These are phyloP conservation scores for Clitoria ternatea DNA, from an alignment of 306 rosid genomes.

Conservation along the genomic window DNA sequence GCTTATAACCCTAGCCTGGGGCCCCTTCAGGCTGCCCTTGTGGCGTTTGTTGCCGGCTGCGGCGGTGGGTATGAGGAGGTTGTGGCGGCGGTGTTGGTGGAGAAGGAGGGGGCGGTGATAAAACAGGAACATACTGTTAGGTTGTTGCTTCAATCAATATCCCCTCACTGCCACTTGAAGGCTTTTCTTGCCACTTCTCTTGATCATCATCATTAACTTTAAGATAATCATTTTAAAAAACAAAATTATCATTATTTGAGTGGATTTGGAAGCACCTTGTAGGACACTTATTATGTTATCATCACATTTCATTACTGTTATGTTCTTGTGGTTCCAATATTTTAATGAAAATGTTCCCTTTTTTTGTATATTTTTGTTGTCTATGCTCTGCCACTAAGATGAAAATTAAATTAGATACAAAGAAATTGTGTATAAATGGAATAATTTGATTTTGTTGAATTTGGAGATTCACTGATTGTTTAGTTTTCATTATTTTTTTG, in stretches of 20 bases:
- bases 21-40: conserved; percentile 69
- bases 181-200: conserved; percentile 13
- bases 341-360: neutral
- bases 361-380: neutral
- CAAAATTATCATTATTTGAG: too few relatives aligned
- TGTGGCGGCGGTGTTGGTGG: conserved; percentile 68
- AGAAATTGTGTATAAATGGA: too few relatives aligned
- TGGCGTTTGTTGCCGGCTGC: conserved; percentile 48
- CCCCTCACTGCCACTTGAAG: conserved; percentile 43
- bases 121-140: conserved; percentile 68
- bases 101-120: conserved; percentile 53
- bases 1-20: conserved; percentile 93
- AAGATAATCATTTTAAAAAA: neutral
- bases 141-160: conserved; percentile 52
- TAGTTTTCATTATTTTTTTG: too few relatives aligned
- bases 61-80: conserved; percentile 48
- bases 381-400: too few relatives aligned
- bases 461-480: too few relatives aligned
- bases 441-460: too few relatives aligned
- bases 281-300: neutral
- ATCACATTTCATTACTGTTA: neutral
- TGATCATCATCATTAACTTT: neutral
- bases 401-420: too few relatives aligned
- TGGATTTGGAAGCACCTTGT: too few relatives aligned
- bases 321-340: neutral